These are phyloP conservation scores for Yarrowia divulgata DNA, from an alignment of 805 yeast species.

Conservation along the genomic window DNA sequence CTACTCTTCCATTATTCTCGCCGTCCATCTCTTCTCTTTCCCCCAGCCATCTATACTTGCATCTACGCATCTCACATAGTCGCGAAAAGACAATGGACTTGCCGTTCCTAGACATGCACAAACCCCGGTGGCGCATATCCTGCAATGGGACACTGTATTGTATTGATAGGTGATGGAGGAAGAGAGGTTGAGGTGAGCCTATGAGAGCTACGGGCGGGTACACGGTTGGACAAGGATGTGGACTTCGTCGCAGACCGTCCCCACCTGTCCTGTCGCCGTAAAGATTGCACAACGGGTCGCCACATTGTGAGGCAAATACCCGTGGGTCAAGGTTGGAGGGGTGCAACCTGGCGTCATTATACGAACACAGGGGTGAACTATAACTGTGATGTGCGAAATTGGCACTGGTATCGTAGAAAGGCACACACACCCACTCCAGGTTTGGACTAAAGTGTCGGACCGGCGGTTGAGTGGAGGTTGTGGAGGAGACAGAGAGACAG, in stretches of 20 bases:
- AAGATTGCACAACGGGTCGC: too few relatives aligned
- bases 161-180: not conserved
- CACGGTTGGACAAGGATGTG: too few relatives aligned
- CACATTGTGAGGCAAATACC: slow-evolving; percentile 11
- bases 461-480: not conserved
- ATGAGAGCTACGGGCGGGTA: not conserved
- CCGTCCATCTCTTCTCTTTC: too few relatives aligned
- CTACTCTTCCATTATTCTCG: too few relatives aligned
- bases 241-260: not conserved
- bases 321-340: slow-evolving; percentile 27
- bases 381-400: slow-evolving; percentile 27
- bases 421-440: slow-evolving; percentile 1
- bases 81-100: slow-evolving; percentile 23
- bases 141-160: slow-evolving; percentile 20
- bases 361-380: slow-evolving; percentile 38
- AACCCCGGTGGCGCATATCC: slow-evolving; percentile 1
- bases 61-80: slow-evolving; percentile 11
- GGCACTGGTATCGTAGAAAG: not conserved
- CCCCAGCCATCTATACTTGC: slow-evolving; percentile 18
- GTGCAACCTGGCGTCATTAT: slow-evolving; percentile 29
- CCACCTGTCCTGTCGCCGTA: not conserved
- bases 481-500: not conserved
- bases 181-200: not conserved
- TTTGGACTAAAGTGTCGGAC: slow-evolving; percentile 6
- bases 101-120: slow-evolving; percentile 25